Base-by-base conservation (phyloP, 306 rosid genomes). In the Calophaca sinica region DNA sequence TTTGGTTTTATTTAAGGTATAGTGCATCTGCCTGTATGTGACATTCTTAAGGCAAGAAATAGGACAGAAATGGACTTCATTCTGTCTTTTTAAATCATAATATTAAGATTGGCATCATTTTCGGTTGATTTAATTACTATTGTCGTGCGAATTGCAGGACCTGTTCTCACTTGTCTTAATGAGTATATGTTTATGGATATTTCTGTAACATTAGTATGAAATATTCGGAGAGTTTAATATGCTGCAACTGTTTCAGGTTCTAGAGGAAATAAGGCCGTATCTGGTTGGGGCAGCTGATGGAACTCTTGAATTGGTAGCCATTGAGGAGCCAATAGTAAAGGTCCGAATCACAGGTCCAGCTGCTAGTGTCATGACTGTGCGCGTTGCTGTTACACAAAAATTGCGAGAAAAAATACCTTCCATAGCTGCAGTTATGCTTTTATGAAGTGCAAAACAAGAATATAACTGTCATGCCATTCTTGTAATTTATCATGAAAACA, bases 331-430 rank as follows among this genome's bases (percentile, higher is more conserved):
- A 48, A 94, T 94, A 67, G 96, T 82, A 11, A 88, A 80, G 77
- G 77, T 85, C 8, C 75, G 81, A 79, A 88, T 90, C 55, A 85
- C 87, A 11, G 91, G 85, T 68, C 93, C 96, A 14, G 92, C 93
- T 2, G 93, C 97, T 1, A 84, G 96, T 51, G 97, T 94, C 38
- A 89, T 88, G 92, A 92, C 97, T 32, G 99, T 94, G 58, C 89
- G 99, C 67, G 99, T 94, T 71, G 97, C 99, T 11, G 96, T 94
- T 31, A 94, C 97, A 6, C 99, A 92, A 80, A 94, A 94, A 58
- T 79, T 94, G 82, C 84, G 99, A 62, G 99, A 94, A 78, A 94
- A 94, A 73, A 94, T 94, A 67, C 97, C 96, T 4, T 11, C 88
- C 42, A 94, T 94, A 5, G 96, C 93, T 1, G 97, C 96, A 3